Evolutionary conservation across 495 filamentous ascomycete species (phyloP), one percentile per base, ranked within the genome.

Genomic region (Massariosphaeria phaeospora): DNA sequence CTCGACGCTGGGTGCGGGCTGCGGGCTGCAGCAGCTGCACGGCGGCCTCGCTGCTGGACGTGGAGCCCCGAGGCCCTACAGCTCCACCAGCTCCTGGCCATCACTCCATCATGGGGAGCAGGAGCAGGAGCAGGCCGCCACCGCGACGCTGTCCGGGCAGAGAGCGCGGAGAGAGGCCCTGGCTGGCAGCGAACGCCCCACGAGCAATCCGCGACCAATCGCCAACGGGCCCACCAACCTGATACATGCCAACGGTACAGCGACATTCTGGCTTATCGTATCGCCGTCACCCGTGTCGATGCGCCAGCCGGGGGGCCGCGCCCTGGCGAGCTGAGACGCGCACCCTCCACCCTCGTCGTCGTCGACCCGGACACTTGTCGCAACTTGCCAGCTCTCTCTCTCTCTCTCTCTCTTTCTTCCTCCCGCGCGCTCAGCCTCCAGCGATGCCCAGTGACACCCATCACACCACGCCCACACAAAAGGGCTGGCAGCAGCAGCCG

Each of bases 161-260:
- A 13, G 20, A 24, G 18, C 7, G n/a, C 13, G n/a, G 6, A 18
- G 13, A 12, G 40, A 20, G 40, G 40, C 12, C 26, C 27, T 45
- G 51, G 17, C 4, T n/a, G 52, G 30, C 42, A 55, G 47, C 39
- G 50, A 38, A 40, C 40, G 45, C 44, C 43, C 43, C n/a, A 29
- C 52, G 33, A 29, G 17, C 21, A 15, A 20, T 31, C 11, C 41
- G 13, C 23, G 36, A 30, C 55, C 55, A 58, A 58, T 58, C 47
- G 41, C 47, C 20, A 48, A 33, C 53, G 44, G 40, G 24, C 36
- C 26, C 18, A 21, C 15, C 15, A 17, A 43, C 45, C 53, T 57
- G 53, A 57, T 18, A 50, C 44, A 57, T 2, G n/a, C 17, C 12
- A 3, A 21, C 40, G 38, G 31, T 15, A 41, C 41, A n/a, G n/a